Evolutionary conservation across 73 alveolate species (phyloP).

Genomic region (Paramecium sonneborni): DNA sequence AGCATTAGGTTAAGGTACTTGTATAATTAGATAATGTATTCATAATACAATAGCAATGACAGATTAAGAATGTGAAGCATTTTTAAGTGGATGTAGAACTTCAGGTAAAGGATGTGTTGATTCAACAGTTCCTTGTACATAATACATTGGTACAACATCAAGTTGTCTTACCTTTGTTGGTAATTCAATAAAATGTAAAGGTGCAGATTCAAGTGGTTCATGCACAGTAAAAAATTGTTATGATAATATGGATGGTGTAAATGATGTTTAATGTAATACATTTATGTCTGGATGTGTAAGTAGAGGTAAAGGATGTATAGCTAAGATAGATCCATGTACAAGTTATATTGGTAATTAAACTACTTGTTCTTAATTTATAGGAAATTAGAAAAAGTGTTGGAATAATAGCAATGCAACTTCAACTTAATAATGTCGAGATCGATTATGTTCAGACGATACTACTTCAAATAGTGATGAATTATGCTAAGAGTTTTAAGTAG

Average conservation of each 20-base stretch:
- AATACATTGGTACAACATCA: not conserved
- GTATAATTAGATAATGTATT: not conserved
- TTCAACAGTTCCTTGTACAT: not conserved
- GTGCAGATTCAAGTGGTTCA: conserved; percentile 5
- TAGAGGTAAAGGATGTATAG: conserved; percentile 26
- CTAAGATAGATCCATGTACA: not conserved
- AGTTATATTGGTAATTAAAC: not conserved
- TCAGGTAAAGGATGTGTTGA: conserved; percentile 34
- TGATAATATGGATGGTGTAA: not conserved
- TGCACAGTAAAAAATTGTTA: not conserved
- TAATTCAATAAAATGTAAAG: not conserved
- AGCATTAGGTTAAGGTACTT: conserved; percentile 27
- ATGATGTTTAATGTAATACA: not conserved
- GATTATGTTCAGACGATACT: conserved; percentile 2
- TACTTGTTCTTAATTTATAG: not conserved
- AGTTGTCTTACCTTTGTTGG: conserved; percentile 2
- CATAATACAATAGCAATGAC: conserved; percentile 44
- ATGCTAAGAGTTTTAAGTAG: not conserved
- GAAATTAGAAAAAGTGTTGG: conserved; percentile 25
- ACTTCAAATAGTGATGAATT: not conserved
- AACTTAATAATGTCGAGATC: not conserved
- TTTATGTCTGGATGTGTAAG: conserved; percentile 28
- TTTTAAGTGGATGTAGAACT: conserved; percentile 27
- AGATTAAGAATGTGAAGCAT: not conserved
- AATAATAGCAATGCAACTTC: not conserved